Evolutionary conservation across 352 stramenopile genomes (phyloP).

Genomic region (Globisporangium mamillatum): DNA sequence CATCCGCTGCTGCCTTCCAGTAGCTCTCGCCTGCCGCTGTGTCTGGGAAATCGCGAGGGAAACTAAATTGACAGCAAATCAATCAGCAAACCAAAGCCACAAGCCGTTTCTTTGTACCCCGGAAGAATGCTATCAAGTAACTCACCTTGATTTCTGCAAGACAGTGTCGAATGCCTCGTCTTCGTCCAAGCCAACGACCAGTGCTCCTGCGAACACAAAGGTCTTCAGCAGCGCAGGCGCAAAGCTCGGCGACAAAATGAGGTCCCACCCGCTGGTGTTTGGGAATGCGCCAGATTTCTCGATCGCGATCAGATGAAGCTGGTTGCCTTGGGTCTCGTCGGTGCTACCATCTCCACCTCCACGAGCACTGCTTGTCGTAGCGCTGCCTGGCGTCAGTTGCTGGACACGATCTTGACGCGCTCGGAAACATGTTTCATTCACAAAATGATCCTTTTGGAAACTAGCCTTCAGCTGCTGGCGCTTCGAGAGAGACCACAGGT

Average conservation of each 20-base stretch:
- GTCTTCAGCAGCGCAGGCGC: conserved; percentile 55
- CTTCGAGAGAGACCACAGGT: conserved; percentile 56
- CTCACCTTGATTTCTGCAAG: conserved; percentile 42
- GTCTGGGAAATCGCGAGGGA: conserved; percentile 78
- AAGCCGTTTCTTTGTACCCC: background rate
- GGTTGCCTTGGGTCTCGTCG: background rate
- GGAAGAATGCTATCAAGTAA: background rate
- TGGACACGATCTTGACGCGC: conserved; percentile 22
- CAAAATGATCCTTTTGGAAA: conserved; percentile 58
- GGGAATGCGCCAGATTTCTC: conserved; percentile 38
- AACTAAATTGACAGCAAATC: conserved; percentile 32
- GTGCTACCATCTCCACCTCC: background rate
- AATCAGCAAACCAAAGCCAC: background rate
- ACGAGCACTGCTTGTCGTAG: background rate
- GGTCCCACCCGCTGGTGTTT: conserved; percentile 60
- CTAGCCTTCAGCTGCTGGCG: conserved; percentile 25
- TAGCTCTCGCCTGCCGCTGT: conserved; percentile 49
- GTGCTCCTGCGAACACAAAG: conserved; percentile 56
- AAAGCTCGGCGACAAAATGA: conserved; percentile 45
- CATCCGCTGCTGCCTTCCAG: conserved; percentile 38
- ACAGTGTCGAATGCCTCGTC: conserved; percentile 55
- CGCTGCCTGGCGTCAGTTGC: background rate
- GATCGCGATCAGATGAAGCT: conserved; percentile 45
- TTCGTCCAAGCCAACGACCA: conserved; percentile 76
- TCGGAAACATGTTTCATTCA: conserved; percentile 45